These are phyloP conservation scores for Oenanthe sinensis DNA, from an alignment of 129 eudicot genomes.

Conservation along the genomic window DNA sequence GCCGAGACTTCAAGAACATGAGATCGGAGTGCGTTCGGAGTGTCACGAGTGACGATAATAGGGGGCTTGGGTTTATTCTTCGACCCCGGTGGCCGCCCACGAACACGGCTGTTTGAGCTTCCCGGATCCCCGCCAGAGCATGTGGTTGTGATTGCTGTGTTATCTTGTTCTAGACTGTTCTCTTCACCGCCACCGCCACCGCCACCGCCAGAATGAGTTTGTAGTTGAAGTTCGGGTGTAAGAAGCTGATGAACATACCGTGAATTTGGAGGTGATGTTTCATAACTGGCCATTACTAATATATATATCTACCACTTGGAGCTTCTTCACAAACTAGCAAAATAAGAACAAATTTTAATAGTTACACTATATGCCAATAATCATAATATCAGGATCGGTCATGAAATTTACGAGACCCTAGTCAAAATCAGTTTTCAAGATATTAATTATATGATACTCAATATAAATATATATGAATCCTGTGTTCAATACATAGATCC, in stretches of 20 bases:
- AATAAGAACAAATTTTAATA: not conserved
- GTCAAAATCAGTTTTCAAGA: too few species aligned
- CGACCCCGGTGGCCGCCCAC: constrained; percentile 74
- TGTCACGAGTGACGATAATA: constrained; percentile 44
- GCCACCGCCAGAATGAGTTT: constrained; percentile 9
- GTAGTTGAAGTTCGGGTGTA: not conserved
- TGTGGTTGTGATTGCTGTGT: constrained; percentile 4
- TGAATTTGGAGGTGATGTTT: not conserved
- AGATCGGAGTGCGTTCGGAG: constrained; percentile 51
- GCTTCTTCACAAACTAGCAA: not conserved
- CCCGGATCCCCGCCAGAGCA: constrained; percentile 20
- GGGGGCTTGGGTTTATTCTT: constrained; percentile 68
- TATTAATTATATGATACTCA: too few species aligned
- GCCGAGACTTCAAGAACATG: constrained; percentile 50
- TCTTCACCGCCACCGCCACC: not conserved
- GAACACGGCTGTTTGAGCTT: constrained; percentile 36
- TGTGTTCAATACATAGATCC: not conserved
- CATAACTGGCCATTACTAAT: not conserved
- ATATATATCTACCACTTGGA: not conserved
- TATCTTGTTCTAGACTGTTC: not conserved
- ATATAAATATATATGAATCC: not conserved
- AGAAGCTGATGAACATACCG: constrained; percentile 6
- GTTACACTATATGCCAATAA: not conserved
- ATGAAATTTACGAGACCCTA: too few species aligned
- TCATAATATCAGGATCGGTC: too few species aligned